Evolutionary conservation across 2,329 filamentous ascomycete genomes (phyloP).

Genomic region (Proliferodiscus dingleyae): DNA sequence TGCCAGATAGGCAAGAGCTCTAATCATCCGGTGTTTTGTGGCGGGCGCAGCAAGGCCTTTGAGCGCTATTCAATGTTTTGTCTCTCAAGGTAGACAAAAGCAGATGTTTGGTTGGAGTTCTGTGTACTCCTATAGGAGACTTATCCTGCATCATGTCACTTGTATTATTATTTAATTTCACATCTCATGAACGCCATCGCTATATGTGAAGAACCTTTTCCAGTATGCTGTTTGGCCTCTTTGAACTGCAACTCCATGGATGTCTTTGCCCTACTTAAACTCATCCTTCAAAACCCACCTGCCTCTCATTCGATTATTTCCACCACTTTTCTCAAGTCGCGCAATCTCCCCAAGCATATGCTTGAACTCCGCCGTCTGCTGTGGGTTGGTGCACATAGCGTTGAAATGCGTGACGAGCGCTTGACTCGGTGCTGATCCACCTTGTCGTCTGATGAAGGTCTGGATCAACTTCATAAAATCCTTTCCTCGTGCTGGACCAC

Average conservation of each 20-base stretch:
- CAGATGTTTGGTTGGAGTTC: no score
- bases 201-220: constrained; percentile 12
- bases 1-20: no score
- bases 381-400: constrained; percentile 64
- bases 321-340: constrained; percentile 47
- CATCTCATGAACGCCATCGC: constrained; percentile 11
- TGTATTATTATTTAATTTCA: no score
- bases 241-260: no score
- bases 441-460: constrained; percentile 71
- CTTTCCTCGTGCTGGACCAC: constrained; percentile 42
- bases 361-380: constrained; percentile 75
- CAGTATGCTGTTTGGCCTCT: no score
- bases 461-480: constrained; percentile 71
- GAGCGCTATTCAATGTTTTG: no score
- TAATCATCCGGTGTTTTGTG: no score
- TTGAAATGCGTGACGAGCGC: constrained; percentile 89
- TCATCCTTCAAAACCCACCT: constrained; percentile 32
- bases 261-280: constrained; percentile 29
- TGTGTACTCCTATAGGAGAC: no score
- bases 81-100: no score
- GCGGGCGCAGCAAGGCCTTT: no score
- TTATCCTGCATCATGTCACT: no score
- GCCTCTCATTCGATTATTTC: constrained; percentile 27
- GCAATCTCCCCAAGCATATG: constrained; percentile 74
- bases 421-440: constrained; percentile 75